phyloP scores from a whole-genome alignment of 495 filamentous ascomycete species.

The Eremomyces bilateralis region DNA sequence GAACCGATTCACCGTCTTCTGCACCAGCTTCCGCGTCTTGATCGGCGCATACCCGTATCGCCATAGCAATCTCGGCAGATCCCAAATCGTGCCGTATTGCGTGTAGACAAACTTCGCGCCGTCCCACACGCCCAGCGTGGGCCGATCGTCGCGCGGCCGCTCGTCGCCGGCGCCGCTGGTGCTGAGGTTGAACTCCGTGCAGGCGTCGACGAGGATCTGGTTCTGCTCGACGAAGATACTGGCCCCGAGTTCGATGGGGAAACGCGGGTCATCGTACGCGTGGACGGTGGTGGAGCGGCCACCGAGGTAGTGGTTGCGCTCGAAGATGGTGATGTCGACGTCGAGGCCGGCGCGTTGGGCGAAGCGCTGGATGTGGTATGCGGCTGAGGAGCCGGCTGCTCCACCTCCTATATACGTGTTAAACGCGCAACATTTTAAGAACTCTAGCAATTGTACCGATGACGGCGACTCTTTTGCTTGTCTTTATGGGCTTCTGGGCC shows the following conservation, averaged over 20 bases:
- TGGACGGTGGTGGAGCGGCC: slow-evolving; percentile 80
- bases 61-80: slow-evolving; percentile 56
- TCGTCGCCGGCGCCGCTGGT: slow-evolving; percentile 15
- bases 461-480: slow-evolving; percentile 9
- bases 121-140: slow-evolving; percentile 61
- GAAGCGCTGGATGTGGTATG: slow-evolving; percentile 58
- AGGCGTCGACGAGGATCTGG: slow-evolving; percentile 53
- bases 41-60: slow-evolving; percentile 67
- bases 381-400: slow-evolving; percentile 67
- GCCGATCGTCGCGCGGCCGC: background rate
- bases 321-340: slow-evolving; percentile 72
- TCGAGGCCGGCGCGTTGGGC: slow-evolving; percentile 27
- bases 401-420: slow-evolving; percentile 46
- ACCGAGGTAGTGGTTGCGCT: slow-evolving; percentile 57
- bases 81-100: slow-evolving; percentile 38
- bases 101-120: slow-evolving; percentile 54
- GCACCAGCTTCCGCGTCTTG: slow-evolving; percentile 49
- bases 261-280: slow-evolving; percentile 42
- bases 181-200: slow-evolving; percentile 46
- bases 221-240: slow-evolving; percentile 86
- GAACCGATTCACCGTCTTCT: slow-evolving; percentile 48
- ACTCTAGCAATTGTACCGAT: slow-evolving; percentile 8
- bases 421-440: background rate
- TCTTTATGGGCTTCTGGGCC: background rate
- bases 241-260: slow-evolving; percentile 72